These are phyloP conservation scores for Chloropicon primus DNA, from an alignment of 139 green algal species.

Conservation along the genomic window DNA sequence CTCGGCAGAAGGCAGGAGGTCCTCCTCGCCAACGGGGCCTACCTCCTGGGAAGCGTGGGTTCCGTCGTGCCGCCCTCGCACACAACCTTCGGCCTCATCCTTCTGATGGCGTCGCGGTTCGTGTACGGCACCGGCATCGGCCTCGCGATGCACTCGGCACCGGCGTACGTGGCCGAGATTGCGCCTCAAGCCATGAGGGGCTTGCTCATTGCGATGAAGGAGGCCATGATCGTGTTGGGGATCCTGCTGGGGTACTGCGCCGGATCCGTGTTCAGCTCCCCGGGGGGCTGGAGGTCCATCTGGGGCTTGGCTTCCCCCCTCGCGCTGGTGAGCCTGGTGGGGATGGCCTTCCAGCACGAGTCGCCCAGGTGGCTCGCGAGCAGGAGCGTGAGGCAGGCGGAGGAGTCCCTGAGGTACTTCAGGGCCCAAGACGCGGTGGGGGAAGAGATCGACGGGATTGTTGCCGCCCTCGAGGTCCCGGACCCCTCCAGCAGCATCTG, in stretches of 20 bases:
- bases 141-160: conserved; percentile 82
- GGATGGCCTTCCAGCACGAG: conserved; percentile 61
- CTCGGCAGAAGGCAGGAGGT: conserved; percentile 66
- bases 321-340: conserved; percentile 33
- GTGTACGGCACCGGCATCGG: conserved; percentile 81
- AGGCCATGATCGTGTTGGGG: conserved; percentile 39
- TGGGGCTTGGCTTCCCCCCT: conserved; percentile 32
- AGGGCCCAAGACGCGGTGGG: background rate
- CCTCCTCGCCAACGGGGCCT: conserved; percentile 49
- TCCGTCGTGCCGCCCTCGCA: conserved; percentile 21
- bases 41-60: conserved; percentile 21
- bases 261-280: conserved; percentile 27
- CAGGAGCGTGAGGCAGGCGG: conserved; percentile 7
- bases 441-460: conserved; percentile 12
- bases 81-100: conserved; percentile 12
- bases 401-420: background rate
- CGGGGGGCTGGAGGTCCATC: conserved; percentile 70
- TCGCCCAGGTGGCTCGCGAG: conserved; percentile 72
- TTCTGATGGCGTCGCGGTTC: conserved; percentile 41
- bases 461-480: background rate
- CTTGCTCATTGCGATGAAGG: conserved; percentile 44
- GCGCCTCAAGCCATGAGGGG: conserved; percentile 49
- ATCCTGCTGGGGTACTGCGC: conserved; percentile 70
- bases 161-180: conserved; percentile 86
- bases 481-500: background rate